These are phyloP conservation scores for Gaeumannomyces tritici DNA, from an alignment of 2,329 filamentous ascomycete genomes.

Conservation along the genomic window DNA sequence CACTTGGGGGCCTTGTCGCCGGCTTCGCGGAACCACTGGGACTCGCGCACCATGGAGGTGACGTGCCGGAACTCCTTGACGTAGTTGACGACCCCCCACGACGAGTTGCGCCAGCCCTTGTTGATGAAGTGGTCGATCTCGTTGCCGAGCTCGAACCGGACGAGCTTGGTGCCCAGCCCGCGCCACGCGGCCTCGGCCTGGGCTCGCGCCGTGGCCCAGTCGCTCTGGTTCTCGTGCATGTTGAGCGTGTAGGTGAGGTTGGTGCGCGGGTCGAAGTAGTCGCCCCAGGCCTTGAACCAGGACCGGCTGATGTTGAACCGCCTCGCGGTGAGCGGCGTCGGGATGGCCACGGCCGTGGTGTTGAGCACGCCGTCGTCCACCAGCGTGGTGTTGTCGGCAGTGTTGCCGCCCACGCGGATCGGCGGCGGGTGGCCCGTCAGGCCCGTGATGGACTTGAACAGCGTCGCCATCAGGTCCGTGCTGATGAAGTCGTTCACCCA, in stretches of 20 bases:
- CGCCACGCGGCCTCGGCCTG: conserved; percentile 19
- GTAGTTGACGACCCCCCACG: conserved; percentile 11
- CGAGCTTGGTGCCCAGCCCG: conserved; percentile 14
- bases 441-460: not conserved
- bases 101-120: conserved; percentile 19
- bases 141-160: conserved; percentile 23
- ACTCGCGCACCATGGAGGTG: conserved; percentile 17
- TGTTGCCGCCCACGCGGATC: conserved; percentile 7
- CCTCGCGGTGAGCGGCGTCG: conserved; percentile 8
- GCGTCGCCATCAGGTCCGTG: not conserved
- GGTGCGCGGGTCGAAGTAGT: conserved; percentile 1
- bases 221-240: conserved; percentile 6
- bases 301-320: conserved; percentile 10
- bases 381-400: not conserved
- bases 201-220: conserved; percentile 5
- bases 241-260: conserved; percentile 12
- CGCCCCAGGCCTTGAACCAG: conserved; percentile 4
- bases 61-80: conserved; percentile 21
- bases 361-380: not conserved
- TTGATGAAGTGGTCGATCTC: conserved; percentile 25
- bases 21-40: conserved; percentile 19
- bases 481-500: conserved; percentile 4
- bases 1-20: conserved; percentile 15
- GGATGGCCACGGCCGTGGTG: conserved; percentile 12
- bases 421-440: not conserved